Base-by-base conservation (phyloP, 1,284 basidiomycete species). In the Tylopilus sp. region DNA sequence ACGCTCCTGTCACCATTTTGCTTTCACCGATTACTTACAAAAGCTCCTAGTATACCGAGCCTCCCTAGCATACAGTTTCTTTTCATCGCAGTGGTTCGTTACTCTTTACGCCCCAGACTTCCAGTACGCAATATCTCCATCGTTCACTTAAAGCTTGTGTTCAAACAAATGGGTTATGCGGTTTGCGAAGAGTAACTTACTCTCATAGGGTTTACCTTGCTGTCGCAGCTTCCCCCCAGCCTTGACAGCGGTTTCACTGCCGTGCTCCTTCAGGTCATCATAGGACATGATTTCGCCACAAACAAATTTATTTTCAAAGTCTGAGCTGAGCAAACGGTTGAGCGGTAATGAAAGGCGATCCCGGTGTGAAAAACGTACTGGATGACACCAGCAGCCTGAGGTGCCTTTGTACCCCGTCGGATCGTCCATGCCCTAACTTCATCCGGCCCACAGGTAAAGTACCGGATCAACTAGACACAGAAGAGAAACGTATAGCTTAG, bases 361-460 rank as follows among this genome's bases (percentile, higher is more conserved):
- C 4, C n/a, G 10, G 45, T 9, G 4, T n/a, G 12, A 31, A 42
- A 19, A 16, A 77, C 88, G 53, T 64, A 92, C 88, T 99, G 96
- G 65, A 99, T 99, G 61, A 99, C 94, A 71, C 97, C 97, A 31
- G 97, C 97, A 2, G 97, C 97, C 64, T 94, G 89, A 15, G 96
- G 97, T 1, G 97, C 97, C 69, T 95, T 97, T 38, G 88, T 92
- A 25, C 93, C 95, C 55, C 84, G 84, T 49, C 95, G 79, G 65
- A 99, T 94, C 1, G 95, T 98, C 97, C 97, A 99, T 8, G 96
- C 95, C 51, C 97, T 86, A 11, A 98, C 95, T 75, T 99, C 97
- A 60, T 89, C 89, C 12, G 95, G 94, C 15, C 96, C 96, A 64
- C 91, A 93, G 16, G 96, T 99, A 73, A 98, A 99, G 75, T 97